These are phyloP conservation scores for Pilobolus umbonatus DNA, from an alignment of 192 early-diverging fungal genomes.

Conservation along the genomic window DNA sequence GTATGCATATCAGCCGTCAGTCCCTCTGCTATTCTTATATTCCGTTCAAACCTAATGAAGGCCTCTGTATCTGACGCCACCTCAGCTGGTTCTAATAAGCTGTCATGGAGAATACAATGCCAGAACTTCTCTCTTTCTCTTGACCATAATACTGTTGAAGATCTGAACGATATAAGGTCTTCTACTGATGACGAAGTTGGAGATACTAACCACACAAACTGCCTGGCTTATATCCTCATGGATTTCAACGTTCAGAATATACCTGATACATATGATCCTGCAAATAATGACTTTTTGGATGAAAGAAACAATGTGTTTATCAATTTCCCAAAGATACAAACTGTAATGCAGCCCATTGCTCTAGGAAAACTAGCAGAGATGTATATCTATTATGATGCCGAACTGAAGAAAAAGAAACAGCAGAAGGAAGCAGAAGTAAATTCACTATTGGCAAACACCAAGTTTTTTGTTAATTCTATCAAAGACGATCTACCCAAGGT, in stretches of 20 bases:
- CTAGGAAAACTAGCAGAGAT: slow-evolving; percentile 59
- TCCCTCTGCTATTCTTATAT: slow-evolving; percentile 50
- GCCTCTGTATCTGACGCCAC: slow-evolving; percentile 54
- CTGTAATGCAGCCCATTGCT: slow-evolving; percentile 69
- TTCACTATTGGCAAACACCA: slow-evolving; percentile 61
- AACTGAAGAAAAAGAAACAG: slow-evolving; percentile 55
- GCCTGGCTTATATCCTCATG: slow-evolving; percentile 62
- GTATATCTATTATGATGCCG: slow-evolving; percentile 60
- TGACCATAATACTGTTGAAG: slow-evolving; percentile 38
- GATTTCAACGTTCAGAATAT: slow-evolving; percentile 59
- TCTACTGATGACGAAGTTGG: slow-evolving; percentile 37
- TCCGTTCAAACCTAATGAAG: slow-evolving; percentile 57
- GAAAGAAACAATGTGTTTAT: slow-evolving; percentile 45
- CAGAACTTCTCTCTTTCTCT: slow-evolving; percentile 55
- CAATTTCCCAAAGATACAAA: slow-evolving; percentile 56
- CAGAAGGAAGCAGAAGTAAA: slow-evolving; percentile 52
- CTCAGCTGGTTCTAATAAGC: not conserved
- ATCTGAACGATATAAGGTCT: slow-evolving; percentile 1
- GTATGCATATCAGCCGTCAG: slow-evolving; percentile 55
- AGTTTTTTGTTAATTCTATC: slow-evolving; percentile 59
- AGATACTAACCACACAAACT: slow-evolving; percentile 39
- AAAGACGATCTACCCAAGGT: slow-evolving; percentile 18
- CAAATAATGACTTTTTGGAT: not conserved
- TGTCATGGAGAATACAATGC: slow-evolving; percentile 49
- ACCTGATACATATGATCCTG: slow-evolving; percentile 29